Base-by-base conservation (phyloP, 257 asterid genomes). In the Linaria vulgaris region DNA sequence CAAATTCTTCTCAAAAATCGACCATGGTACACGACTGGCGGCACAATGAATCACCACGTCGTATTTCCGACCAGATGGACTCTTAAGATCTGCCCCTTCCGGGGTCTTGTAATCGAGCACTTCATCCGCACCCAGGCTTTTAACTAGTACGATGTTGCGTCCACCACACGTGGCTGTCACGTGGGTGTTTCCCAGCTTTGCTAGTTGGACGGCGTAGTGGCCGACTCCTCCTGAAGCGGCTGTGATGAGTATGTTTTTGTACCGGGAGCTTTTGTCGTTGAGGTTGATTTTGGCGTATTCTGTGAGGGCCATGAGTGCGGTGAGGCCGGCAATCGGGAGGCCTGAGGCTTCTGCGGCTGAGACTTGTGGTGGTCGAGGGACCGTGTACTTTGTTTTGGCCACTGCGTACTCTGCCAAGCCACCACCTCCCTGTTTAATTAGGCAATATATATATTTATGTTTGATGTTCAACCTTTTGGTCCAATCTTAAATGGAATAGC, bases 111-210 rank as follows among this genome's bases (percentile, higher is more conserved):
- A 90, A 56, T 90, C 97, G 3, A 90, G 79, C 39, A 85, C 85
- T 75, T 87, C 96, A 23, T 87, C 92, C 0, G 96, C 95, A 1
- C 96, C 97, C 30, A 90, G 75, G 74, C 84, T 61, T 63, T 71
- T 81, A 25, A 90, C 82, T 0, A 87, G 56, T 8, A 81, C 88
- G 4, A 83, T 5, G 72, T 90, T 90, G 7, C 92, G 85, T 31
- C 88, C 86, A 4, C 97, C 96, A 49, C 96, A 90, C 2, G 97
- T 87, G 45, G 88, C 91, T 0, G 97, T 90, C 14, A 90, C 91
- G 11, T 85, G 85, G 9, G 77, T 45, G 67, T 81, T 83, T 1
- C 90, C 88, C 12, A 90, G 81, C 72, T 90, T 90, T 7, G 96
- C 95, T 21, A 90, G 70, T 69, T 87, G 95, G 34, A 83, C 92